phyloP scores from a whole-genome alignment of 1,139 yeast genomes.

The Kodamaea ohmeri region DNA sequence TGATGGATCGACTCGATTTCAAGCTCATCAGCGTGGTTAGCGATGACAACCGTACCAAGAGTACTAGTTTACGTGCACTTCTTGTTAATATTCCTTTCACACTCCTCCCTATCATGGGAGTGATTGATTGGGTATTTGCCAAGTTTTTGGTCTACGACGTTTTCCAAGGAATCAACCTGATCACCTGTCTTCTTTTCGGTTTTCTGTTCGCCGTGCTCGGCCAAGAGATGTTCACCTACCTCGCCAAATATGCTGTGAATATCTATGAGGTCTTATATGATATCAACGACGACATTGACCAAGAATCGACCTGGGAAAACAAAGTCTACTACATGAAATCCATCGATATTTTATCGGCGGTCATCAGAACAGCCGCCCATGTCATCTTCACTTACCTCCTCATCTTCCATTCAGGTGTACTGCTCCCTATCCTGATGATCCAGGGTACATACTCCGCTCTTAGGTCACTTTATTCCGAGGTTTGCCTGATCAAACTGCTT shows the following conservation, averaged over 20 bases:
- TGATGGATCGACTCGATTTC: conserved; percentile 61
- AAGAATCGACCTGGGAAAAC: conserved; percentile 67
- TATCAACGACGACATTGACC: conserved; percentile 22
- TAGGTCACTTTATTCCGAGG: conserved; percentile 47
- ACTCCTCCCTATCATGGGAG: conserved; percentile 40
- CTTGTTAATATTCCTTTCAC: conserved; percentile 22
- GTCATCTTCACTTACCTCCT: conserved; percentile 36
- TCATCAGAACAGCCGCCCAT: conserved; percentile 38
- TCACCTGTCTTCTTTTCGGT: conserved; percentile 60
- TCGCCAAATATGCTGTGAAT: conserved; percentile 52
- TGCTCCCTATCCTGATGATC: conserved; percentile 65
- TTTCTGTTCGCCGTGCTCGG: conserved; percentile 72
- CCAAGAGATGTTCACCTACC: conserved; percentile 50
- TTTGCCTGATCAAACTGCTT: conserved; percentile 52
- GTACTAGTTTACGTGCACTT: conserved; percentile 25
- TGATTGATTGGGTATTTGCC: conserved; percentile 53
- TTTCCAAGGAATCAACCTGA: conserved; percentile 49
- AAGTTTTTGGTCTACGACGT: conserved; percentile 58
- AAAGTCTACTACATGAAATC: conserved; percentile 61
- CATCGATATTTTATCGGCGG: conserved; percentile 51
- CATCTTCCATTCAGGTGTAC: conserved; percentile 49
- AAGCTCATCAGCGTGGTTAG: conserved; percentile 39
- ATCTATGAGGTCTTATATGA: conserved; percentile 51
- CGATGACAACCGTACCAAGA: conserved; percentile 29
- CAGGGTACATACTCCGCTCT: conserved; percentile 64